A percentile compares a stretch with the other conserved stretches of the same genome.
Evolutionary conservation across 1,284 basidiomycete species (phyloP).

Genomic region (Sanguinoderma infundibulare): DNA sequence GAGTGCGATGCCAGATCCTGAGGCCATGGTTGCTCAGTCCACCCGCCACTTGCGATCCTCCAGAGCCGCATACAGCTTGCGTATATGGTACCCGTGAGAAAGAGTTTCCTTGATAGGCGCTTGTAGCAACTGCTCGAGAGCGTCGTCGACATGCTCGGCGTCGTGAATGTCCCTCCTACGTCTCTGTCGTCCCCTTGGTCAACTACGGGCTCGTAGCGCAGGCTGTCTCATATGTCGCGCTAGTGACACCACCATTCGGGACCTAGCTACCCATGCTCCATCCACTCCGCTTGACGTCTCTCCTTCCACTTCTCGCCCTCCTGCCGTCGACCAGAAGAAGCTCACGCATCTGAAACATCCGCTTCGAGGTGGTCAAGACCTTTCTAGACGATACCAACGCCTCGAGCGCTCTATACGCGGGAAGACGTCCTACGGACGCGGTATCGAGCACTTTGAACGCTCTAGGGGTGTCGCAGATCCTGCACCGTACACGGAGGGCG

Average conservation of each 20-base stretch:
- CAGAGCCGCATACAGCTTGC: slow-evolving; percentile 13
- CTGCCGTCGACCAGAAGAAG: slow-evolving; percentile 10
- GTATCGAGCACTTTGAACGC: slow-evolving; percentile 32
- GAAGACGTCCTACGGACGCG: slow-evolving; percentile 44
- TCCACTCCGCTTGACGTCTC: slow-evolving; percentile 9
- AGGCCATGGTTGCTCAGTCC: slow-evolving; percentile 30
- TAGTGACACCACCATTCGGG: not conserved
- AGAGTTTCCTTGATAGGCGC: not conserved
- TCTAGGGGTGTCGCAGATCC: slow-evolving; percentile 16
- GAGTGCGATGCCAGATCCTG: slow-evolving; percentile 57
- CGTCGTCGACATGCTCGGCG: slow-evolving; percentile 21
- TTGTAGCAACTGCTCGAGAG: not conserved
- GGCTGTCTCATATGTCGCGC: not conserved
- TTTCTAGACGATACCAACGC: slow-evolving; percentile 53
- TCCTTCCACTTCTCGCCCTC: slow-evolving; percentile 3
- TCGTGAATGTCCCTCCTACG: slow-evolving; percentile 22
- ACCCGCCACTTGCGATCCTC: slow-evolving; percentile 3
- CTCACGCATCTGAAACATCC: slow-evolving; percentile 25
- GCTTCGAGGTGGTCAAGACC: slow-evolving; percentile 48
- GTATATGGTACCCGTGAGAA: slow-evolving; percentile 17
- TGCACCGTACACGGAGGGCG: slow-evolving; percentile 11
- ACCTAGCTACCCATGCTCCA: slow-evolving; percentile 1
- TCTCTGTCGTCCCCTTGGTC: slow-evolving; percentile 13
- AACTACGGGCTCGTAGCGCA: not conserved
- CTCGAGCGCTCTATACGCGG: slow-evolving; percentile 59